A percentile compares a stretch with the other conserved stretches of the same genome.
These are phyloP conservation scores for Epichloe sylvatica DNA, from an alignment of 2,329 filamentous ascomycete genomes.

Conservation along the genomic window DNA sequence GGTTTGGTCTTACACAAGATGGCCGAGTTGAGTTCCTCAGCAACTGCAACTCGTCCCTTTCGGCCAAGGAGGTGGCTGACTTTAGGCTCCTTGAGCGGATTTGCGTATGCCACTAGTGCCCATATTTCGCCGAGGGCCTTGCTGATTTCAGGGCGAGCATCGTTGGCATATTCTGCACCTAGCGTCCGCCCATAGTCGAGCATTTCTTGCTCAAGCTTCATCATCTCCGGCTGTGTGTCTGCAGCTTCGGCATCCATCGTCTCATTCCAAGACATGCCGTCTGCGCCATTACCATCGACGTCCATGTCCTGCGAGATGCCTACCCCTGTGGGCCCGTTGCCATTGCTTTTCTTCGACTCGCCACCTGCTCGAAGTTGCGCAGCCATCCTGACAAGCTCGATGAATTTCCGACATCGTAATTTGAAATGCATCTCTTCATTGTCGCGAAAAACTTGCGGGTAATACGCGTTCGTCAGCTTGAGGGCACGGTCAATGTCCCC, in stretches of 20 bases:
- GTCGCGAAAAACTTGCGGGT: constrained; percentile 63
- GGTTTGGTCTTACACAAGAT: constrained; percentile 57
- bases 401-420: constrained; percentile 78
- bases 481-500: constrained; percentile 85
- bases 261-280: constrained; percentile 29
- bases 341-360: constrained; percentile 29
- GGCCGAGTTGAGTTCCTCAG: constrained; percentile 86
- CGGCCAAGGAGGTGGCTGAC: constrained; percentile 67
- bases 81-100: constrained; percentile 60
- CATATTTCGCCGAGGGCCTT: constrained; percentile 74
- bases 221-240: constrained; percentile 20
- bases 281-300: constrained; percentile 35
- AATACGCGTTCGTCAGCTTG: constrained; percentile 65
- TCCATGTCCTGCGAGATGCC: constrained; percentile 36
- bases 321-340: constrained; percentile 24
- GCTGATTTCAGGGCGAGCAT: constrained; percentile 54
- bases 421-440: constrained; percentile 81
- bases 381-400: constrained; percentile 77
- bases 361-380: constrained; percentile 46
- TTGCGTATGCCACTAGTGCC: constrained; percentile 72
- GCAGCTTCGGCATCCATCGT: constrained; percentile 36
- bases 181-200: constrained; percentile 69
- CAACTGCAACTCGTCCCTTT: constrained; percentile 60
- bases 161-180: constrained; percentile 60
- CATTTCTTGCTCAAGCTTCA: constrained; percentile 49